These are phyloP conservation scores for Colletotrichum navitas DNA, from an alignment of 2,329 filamentous ascomycete genomes.

Conservation along the genomic window DNA sequence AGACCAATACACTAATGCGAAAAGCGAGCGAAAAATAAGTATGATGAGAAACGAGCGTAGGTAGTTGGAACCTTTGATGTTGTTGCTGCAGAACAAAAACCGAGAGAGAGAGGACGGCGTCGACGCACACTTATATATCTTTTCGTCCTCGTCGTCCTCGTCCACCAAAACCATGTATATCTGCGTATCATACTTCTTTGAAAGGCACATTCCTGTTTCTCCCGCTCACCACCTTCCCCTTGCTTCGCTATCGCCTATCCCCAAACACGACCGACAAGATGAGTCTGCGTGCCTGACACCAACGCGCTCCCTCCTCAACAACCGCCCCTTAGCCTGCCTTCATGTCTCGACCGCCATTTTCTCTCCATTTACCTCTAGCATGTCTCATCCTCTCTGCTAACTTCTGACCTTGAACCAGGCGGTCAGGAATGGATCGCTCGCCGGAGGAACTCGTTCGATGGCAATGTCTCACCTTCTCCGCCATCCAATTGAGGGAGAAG, in stretches of 20 bases:
- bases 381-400: slow-evolving; percentile 13
- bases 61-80: neutral
- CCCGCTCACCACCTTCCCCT: neutral
- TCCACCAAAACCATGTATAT: neutral
- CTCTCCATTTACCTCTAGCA: neutral
- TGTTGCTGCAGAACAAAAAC: neutral
- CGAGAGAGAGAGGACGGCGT: neutral
- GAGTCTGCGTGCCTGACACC: slow-evolving; percentile 27
- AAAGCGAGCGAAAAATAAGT: neutral
- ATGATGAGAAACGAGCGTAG: neutral
- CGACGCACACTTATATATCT: neutral
- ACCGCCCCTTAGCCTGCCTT: neutral
- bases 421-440: slow-evolving; percentile 40
- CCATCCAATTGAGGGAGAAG: slow-evolving; percentile 39
- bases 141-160: neutral
- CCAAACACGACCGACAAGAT: slow-evolving; percentile 20
- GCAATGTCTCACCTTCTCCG: slow-evolving; percentile 38
- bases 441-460: slow-evolving; percentile 21
- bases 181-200: neutral
- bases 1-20: neutral
- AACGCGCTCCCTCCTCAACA: neutral
- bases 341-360: neutral
- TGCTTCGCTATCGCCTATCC: neutral
- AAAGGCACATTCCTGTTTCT: neutral
- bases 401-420: slow-evolving; percentile 15